Evolutionary conservation across 2,329 filamentous ascomycete species (phyloP).

Genomic region (Ophiostoma ulmi): DNA sequence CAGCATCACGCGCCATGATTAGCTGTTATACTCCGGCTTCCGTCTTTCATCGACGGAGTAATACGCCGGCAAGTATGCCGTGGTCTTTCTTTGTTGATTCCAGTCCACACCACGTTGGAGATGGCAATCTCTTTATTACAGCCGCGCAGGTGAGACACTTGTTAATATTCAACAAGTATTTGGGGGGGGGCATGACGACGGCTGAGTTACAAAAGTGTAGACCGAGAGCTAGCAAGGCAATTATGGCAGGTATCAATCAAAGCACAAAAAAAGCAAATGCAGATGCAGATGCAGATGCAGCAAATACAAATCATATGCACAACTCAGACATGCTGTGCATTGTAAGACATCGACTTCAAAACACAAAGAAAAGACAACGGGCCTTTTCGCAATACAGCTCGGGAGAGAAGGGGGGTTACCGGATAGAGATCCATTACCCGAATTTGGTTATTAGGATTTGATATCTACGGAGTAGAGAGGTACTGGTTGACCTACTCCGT

Average conservation of each 20-base stretch:
- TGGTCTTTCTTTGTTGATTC: neutral
- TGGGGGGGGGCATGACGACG: neutral
- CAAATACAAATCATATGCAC: slow-evolving; percentile 7
- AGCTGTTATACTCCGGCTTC: neutral
- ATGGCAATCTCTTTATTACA: slow-evolving; percentile 6
- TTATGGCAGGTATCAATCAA: neutral
- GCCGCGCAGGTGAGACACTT: neutral
- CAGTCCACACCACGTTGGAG: neutral
- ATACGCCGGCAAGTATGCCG: neutral
- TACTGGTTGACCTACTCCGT: neutral
- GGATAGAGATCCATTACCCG: neutral
- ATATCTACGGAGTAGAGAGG: neutral
- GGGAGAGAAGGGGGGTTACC: neutral
- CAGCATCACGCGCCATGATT: neutral
- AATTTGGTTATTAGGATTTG: neutral
- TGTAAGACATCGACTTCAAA: neutral
- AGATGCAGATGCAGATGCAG: neutral
- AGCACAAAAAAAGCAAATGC: neutral
- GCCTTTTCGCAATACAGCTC: too few relatives aligned
- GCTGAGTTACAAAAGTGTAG: neutral
- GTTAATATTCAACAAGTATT: neutral
- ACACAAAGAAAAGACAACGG: too few relatives aligned
- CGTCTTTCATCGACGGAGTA: slow-evolving; percentile 1
- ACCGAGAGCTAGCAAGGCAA: neutral
- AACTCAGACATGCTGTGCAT: neutral